A percentile compares a stretch with the other conserved stretches of the same genome.
phyloP scores from a whole-genome alignment of 2,329 filamentous ascomycete species.

The Phialophora chinensis region DNA sequence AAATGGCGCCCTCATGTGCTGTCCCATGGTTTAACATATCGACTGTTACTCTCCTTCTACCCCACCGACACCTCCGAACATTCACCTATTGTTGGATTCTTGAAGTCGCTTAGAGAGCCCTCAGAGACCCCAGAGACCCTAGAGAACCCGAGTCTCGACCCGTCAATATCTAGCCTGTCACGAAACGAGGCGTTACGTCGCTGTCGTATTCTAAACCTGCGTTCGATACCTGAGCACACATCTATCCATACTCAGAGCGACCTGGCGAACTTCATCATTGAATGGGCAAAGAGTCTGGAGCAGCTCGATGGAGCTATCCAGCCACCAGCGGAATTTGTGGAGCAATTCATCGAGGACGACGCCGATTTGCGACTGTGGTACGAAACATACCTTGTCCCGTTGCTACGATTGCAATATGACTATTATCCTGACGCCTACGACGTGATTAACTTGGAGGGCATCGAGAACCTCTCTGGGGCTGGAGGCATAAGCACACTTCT shows the following conservation, averaged over 20 bases:
- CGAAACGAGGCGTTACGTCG: constrained; percentile 25
- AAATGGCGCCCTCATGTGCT: constrained; percentile 54
- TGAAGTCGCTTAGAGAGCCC: constrained; percentile 45
- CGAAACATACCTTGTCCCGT: constrained; percentile 63
- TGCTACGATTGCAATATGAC: constrained; percentile 66
- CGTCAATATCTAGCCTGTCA: constrained; percentile 41
- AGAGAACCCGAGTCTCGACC: constrained; percentile 46
- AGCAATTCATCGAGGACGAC: constrained; percentile 62
- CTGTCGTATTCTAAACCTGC: constrained; percentile 27
- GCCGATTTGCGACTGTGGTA: constrained; percentile 63
- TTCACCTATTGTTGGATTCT: constrained; percentile 20
- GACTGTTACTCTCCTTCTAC: constrained; percentile 67
- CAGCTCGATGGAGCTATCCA: constrained; percentile 63
- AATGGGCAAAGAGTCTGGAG: constrained; percentile 66
- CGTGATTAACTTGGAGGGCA: constrained; percentile 55
- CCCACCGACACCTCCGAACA: constrained; percentile 62
- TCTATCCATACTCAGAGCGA: constrained; percentile 37
- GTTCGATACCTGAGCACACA: constrained; percentile 19
- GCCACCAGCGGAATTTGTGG: constrained; percentile 61
- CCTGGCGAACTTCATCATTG: constrained; percentile 61
- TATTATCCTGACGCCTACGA: constrained; percentile 62
- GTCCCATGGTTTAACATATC: constrained; percentile 61
- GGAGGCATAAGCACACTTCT: constrained; percentile 62
- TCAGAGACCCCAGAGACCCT: constrained; percentile 28
- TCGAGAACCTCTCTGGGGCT: constrained; percentile 59